These are phyloP conservation scores for Ceratobasidium sp. DNA, from an alignment of 1,284 basidiomycete genomes.

Conservation along the genomic window DNA sequence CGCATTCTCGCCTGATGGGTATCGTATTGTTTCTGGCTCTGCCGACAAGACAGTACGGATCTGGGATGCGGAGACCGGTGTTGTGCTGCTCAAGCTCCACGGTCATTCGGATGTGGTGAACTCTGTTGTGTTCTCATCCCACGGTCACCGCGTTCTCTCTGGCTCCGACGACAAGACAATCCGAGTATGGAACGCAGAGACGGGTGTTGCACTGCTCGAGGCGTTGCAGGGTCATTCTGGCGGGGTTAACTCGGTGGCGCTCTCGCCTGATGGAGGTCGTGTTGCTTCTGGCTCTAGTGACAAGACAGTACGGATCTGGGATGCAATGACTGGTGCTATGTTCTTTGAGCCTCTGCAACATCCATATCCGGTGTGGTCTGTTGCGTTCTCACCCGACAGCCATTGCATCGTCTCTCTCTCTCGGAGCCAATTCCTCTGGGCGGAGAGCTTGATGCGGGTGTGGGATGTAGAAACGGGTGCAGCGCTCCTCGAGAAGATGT, in stretches of 20 bases:
- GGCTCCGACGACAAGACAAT: not conserved
- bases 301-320: not conserved
- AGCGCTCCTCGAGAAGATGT: no score
- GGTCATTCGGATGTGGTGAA: no score
- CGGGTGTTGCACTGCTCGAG: not conserved
- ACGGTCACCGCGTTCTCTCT: not conserved
- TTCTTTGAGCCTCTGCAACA: no score
- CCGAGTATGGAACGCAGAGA: not conserved
- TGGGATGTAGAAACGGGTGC: no score
- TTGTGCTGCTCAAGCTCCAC: no score
- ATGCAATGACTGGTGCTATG: not conserved
- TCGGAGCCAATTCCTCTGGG: no score
- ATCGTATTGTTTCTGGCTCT: not conserved
- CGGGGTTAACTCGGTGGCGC: not conserved
- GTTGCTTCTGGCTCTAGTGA: not conserved
- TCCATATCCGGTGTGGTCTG: no score
- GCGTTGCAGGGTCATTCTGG: no score
- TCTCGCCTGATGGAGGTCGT: not conserved
- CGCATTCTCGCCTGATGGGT: not conserved
- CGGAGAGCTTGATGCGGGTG: no score
- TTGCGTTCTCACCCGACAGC: no score
- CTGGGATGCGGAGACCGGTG: not conserved
- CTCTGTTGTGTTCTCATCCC: not conserved
- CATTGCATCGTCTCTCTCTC: no score
- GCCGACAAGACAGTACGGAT: slow-evolving; percentile 16